phyloP scores from a whole-genome alignment of 1,284 basidiomycete species.

The Irpex sp. region DNA sequence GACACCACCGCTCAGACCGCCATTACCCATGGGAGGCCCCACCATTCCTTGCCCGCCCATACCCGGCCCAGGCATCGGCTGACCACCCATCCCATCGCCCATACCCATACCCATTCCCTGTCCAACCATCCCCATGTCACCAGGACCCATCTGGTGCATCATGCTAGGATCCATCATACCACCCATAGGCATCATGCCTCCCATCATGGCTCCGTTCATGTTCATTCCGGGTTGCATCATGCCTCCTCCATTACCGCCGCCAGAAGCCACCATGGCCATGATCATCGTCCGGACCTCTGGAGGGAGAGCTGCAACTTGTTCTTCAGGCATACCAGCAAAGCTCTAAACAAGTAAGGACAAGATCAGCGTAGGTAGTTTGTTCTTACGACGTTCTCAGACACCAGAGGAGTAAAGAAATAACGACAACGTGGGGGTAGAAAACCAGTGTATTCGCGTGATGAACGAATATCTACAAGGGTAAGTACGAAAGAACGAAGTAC shows the following conservation, averaged over 20 bases:
- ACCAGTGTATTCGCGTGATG: not conserved
- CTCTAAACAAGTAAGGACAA: conserved; percentile 40
- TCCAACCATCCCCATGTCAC: conserved; percentile 35
- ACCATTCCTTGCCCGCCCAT: conserved; percentile 13
- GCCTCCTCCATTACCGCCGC: conserved; percentile 40
- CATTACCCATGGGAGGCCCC: conserved; percentile 10
- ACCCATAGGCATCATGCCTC: conserved; percentile 39
- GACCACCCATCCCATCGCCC: conserved; percentile 12
- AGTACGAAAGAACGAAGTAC: conserved; percentile 26
- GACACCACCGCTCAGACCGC: conserved; percentile 17
- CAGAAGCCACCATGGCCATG: conserved; percentile 73
- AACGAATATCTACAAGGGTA: not conserved
- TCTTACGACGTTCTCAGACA: not conserved
- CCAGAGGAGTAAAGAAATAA: too few species aligned
- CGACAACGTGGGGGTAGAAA: not conserved
- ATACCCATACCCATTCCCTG: conserved; percentile 29
- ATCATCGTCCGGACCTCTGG: conserved; percentile 81
- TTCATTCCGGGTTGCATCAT: conserved; percentile 52
- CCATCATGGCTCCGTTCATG: conserved; percentile 39
- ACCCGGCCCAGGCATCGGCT: conserved; percentile 11
- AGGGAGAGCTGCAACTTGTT: conserved; percentile 70
- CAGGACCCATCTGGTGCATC: conserved; percentile 48
- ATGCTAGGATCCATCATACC: conserved; percentile 34
- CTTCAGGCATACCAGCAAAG: conserved; percentile 78
- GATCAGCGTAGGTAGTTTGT: conserved; percentile 1